Evolutionary conservation across 768 basidiomycete species (phyloP).

Genomic region (Holtermannia corniformis): DNA sequence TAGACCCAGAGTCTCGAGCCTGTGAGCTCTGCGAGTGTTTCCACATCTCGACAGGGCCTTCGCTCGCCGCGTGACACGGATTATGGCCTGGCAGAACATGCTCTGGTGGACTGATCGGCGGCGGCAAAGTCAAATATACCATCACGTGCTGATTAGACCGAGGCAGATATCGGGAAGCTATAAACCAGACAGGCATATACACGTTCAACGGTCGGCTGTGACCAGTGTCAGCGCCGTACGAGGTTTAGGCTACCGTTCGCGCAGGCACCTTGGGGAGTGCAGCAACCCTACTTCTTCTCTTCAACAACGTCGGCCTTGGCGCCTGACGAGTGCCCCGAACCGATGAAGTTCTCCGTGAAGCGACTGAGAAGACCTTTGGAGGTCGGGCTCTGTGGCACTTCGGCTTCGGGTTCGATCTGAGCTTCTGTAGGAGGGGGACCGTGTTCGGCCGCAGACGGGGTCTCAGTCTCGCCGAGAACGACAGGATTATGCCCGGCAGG

Average conservation of each 20-base stretch:
- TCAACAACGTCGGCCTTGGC: background rate
- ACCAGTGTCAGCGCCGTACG: no score
- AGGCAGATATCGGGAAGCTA: no score
- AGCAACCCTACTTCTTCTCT: background rate
- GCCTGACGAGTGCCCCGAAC: background rate
- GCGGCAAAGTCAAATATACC: no score
- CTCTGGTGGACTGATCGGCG: no score
- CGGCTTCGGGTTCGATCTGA: constrained; percentile 4
- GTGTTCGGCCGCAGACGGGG: background rate
- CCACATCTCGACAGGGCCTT: no score
- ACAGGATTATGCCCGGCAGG: background rate
- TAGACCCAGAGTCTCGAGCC: constrained; percentile 12
- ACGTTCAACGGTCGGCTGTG: no score
- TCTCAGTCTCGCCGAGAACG: background rate
- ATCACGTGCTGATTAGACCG: no score
- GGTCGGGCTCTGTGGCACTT: constrained; percentile 24
- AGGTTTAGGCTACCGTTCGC: no score
- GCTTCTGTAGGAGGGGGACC: constrained; percentile 1
- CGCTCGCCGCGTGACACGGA: no score
- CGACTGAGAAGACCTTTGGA: constrained; percentile 23
- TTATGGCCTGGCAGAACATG: no score
- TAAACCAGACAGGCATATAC: no score
- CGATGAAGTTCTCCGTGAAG: constrained; percentile 22
- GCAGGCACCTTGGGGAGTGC: background rate
- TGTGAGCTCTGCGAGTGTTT: no score